Evolutionary conservation across 495 filamentous ascomycete genomes (phyloP).

Genomic region (Aspergillus haitiensis): DNA sequence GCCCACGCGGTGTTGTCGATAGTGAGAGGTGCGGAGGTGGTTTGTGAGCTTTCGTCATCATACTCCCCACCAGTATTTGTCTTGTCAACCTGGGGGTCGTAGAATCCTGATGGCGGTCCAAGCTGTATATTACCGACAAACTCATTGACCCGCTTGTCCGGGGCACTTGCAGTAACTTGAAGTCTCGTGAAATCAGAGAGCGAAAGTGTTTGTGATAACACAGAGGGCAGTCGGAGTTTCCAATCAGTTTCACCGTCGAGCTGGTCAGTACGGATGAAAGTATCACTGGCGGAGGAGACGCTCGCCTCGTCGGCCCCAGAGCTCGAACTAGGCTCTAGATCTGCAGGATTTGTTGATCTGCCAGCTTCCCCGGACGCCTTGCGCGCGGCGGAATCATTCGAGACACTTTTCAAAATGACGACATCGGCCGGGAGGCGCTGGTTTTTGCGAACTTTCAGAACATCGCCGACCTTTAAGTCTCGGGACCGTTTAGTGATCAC

Average conservation of each 20-base stretch:
- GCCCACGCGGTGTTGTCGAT: conserved; percentile 99
- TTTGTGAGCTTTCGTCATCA: conserved; percentile 28
- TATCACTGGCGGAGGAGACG: conserved; percentile 63
- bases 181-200: conserved; percentile 69
- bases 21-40: conserved; percentile 68
- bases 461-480: conserved; percentile 93
- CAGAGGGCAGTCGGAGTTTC: conserved; percentile 89
- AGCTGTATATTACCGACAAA: conserved; percentile 84
- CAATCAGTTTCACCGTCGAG: conserved; percentile 98
- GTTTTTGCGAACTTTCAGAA: conserved; percentile 86
- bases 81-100: conserved; percentile 49
- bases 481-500: conserved; percentile 77
- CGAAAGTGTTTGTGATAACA: conserved; percentile 73
- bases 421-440: conserved; percentile 93
- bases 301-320: conserved; percentile 17
- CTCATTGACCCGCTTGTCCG: conserved; percentile 88
- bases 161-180: conserved; percentile 78
- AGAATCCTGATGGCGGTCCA: conserved; percentile 40
- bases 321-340: conserved; percentile 16
- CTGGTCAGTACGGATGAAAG: conserved; percentile 97
- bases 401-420: conserved; percentile 82
- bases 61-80: conserved; percentile 21
- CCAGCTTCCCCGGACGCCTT: conserved; percentile 28
- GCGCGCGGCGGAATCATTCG: conserved; percentile 54
- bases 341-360: conserved; percentile 13